Percentiles rank a stretch among this genome's conserved stretches.
phyloP scores from a whole-genome alignment of 805 yeast genomes.

The Ogataea sp. region DNA sequence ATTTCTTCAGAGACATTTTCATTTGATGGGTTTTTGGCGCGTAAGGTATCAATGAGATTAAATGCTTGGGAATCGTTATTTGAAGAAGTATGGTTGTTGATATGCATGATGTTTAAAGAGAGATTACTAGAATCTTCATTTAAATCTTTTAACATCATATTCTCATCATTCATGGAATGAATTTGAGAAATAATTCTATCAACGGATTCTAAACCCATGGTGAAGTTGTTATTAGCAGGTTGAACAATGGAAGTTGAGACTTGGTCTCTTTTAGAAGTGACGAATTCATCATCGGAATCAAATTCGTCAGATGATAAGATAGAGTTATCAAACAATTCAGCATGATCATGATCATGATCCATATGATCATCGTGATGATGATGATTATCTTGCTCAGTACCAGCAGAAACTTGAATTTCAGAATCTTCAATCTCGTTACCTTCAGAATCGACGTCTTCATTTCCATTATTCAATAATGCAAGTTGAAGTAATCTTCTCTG shows the following conservation, averaged over 20 bases:
- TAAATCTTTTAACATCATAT: conserved; percentile 7
- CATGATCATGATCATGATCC: conserved; percentile 4
- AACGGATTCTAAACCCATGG: conserved; percentile 23
- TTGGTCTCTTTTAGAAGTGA: conserved; percentile 4
- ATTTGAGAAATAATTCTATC: conserved; percentile 20
- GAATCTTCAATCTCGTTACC: too few species aligned
- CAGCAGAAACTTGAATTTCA: conserved; percentile 1
- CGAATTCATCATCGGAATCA: conserved; percentile 9
- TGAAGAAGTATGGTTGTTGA: background rate
- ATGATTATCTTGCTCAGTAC: background rate
- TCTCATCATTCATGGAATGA: conserved; percentile 11
- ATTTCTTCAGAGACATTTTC: background rate
- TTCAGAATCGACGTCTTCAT: conserved; percentile 7
- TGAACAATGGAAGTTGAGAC: conserved; percentile 1
- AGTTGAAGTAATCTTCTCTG: conserved; percentile 21
- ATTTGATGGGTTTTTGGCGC: conserved; percentile 4
- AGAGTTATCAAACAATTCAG: conserved; percentile 13
- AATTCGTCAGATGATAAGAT: conserved; percentile 19
- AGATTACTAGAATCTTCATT: too few species aligned
- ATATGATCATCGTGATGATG: conserved; percentile 3
- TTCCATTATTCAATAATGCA: conserved; percentile 13
- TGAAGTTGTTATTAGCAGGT: conserved; percentile 2
- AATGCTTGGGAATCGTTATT: background rate
- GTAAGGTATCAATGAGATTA: conserved; percentile 4
- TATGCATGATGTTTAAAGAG: too few species aligned